A percentile compares a stretch with the other conserved stretches of the same genome.
Evolutionary conservation across 306 rosid species (phyloP).

Genomic region (Betula pendula): DNA sequence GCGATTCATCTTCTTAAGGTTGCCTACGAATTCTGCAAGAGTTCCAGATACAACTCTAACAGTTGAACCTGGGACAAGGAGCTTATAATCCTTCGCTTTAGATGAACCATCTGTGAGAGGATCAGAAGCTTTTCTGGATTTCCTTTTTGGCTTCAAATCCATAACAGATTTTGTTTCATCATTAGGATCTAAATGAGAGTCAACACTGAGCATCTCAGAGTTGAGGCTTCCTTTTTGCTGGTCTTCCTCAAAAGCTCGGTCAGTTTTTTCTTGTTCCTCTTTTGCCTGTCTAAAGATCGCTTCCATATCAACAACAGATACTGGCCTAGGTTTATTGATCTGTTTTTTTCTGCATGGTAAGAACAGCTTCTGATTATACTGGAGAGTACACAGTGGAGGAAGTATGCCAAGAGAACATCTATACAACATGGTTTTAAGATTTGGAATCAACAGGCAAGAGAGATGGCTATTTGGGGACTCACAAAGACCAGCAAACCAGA

Average conservation of each 20-base stretch:
- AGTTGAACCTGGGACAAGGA: slow-evolving; percentile 53
- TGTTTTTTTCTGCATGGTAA: slow-evolving; percentile 59
- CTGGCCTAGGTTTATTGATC: slow-evolving; percentile 79
- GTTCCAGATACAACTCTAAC: slow-evolving; percentile 70
- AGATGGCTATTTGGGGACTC: background rate
- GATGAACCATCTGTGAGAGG: slow-evolving; percentile 33
- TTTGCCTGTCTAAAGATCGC: slow-evolving; percentile 66
- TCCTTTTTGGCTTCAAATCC: slow-evolving; percentile 52
- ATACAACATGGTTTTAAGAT: slow-evolving; percentile 6
- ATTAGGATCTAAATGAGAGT: slow-evolving; percentile 24
- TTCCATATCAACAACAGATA: slow-evolving; percentile 67
- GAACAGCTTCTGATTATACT: slow-evolving; percentile 18
- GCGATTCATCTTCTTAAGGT: slow-evolving; percentile 76
- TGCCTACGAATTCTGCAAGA: slow-evolving; percentile 73
- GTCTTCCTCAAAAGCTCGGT: slow-evolving; percentile 68
- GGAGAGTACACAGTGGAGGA: background rate
- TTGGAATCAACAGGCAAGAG: slow-evolving; percentile 10
- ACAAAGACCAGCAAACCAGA: background rate
- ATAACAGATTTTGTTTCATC: slow-evolving; percentile 32
- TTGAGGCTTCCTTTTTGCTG: slow-evolving; percentile 34
- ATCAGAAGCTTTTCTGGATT: slow-evolving; percentile 40
- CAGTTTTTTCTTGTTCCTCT: slow-evolving; percentile 73
- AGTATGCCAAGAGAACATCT: background rate
- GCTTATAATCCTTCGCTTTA: slow-evolving; percentile 31
- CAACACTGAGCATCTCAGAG: slow-evolving; percentile 26